A percentile compares a stretch with the other conserved stretches of the same genome.
Conservation (phyloP, 1,284 basidiomycete genomes). For the Boletus nobilissimus region DNA sequence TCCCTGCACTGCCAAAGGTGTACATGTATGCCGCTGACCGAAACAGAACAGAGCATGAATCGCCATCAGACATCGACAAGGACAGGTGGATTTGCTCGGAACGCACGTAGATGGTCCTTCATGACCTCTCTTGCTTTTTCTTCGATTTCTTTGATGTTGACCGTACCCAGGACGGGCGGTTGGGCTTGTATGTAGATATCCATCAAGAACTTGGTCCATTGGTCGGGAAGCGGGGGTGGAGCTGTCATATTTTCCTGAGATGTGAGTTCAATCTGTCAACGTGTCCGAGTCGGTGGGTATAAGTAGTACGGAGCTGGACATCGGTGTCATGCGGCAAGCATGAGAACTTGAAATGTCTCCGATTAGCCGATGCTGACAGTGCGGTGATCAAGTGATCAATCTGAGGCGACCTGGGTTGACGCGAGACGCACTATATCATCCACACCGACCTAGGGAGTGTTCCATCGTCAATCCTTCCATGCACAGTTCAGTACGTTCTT, state of each 20-base stretch:
- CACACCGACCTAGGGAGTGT: too few relatives aligned
- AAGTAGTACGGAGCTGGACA: too few relatives aligned
- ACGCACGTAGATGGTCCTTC: slow-evolving; percentile 57
- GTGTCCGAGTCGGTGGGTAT: neutral
- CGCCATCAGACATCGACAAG: neutral
- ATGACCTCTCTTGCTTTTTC: slow-evolving; percentile 59
- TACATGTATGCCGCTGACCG: slow-evolving; percentile 58
- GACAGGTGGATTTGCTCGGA: too few relatives aligned
- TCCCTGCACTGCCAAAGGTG: slow-evolving; percentile 60
- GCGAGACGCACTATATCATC: too few relatives aligned
- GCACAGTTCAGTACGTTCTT: too few relatives aligned
- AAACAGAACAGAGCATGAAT: neutral
- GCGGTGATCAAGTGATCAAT: too few relatives aligned
- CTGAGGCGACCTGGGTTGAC: too few relatives aligned
- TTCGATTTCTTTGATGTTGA: slow-evolving; percentile 62
- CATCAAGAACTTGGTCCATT: slow-evolving; percentile 43
- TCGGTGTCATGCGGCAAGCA: too few relatives aligned
- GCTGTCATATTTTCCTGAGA: slow-evolving; percentile 35
- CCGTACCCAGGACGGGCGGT: slow-evolving; percentile 60
- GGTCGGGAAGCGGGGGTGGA: slow-evolving; percentile 30
- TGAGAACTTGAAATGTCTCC: too few relatives aligned
- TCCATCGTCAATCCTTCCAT: too few relatives aligned
- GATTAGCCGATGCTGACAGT: neutral
- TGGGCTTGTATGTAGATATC: slow-evolving; percentile 52
- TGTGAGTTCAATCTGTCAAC: neutral